Base-by-base conservation (phyloP, 1,139 yeast species). In the Blastobotrys ciferrii region DNA sequence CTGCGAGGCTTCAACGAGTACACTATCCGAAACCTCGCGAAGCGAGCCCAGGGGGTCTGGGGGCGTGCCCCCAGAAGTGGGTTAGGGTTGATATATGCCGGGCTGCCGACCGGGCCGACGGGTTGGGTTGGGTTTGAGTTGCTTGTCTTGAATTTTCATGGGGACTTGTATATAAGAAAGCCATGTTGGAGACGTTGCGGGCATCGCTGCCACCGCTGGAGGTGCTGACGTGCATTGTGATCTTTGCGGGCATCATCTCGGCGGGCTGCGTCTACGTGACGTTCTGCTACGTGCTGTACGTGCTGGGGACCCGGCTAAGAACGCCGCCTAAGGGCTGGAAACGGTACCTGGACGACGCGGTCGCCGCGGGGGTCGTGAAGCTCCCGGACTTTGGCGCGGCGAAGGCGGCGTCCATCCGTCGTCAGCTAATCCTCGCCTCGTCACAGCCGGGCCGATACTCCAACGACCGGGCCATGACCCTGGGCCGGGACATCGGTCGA, bases 391-490 rank as follows among this genome's bases (percentile, higher is more conserved):
- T 59, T 47, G 59, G 60, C 15, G 40, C 15, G 9, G 48, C 47
- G 44, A 54, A 70, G 15, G 57, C 65, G 11, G 74, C 74, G 3
- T 59, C 71, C 14, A 65, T 72, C 49, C 73, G 88, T 50, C 71
- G 87, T 35, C 70, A 82, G 56, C 70, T 82, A 51, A 67, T 82
- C 13, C 63, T 77, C 17, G 79, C 82, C 13, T 25, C 43, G 3
- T 69, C 78, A 1, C 71, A 62, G 56, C 40, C 40, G 12, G 19
- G 40, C 14, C 25, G 17, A 4, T 78, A 78, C 61, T 59, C 69
- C 13, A 66, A 65, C 25, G 40, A 53, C 17, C 40, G 45, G 38
- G 53, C 54, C 2, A 45, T 59, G 45, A 47, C 55, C 9, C 47
- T 55, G 13, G 43, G 51, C n/a, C 54, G 56, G 38, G 52, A 62